These are phyloP conservation scores for Paratinospora sagittata DNA, from an alignment of 164 flowering plant species.

Conservation along the genomic window DNA sequence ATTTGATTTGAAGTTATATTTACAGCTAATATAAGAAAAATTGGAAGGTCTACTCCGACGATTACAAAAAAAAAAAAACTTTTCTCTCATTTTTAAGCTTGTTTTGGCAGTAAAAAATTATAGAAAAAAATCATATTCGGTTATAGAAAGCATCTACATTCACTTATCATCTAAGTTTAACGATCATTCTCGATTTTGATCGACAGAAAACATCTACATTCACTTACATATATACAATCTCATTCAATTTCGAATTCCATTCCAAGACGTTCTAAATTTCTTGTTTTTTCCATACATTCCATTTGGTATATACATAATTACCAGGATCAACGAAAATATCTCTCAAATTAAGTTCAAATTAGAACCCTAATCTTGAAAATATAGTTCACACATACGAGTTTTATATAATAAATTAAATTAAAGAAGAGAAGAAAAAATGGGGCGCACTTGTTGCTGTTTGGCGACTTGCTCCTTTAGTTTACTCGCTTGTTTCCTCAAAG, in stretches of 20 bases:
- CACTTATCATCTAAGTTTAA: no score
- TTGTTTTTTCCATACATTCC: neutral
- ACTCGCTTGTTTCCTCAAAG: slow-evolving; percentile 75
- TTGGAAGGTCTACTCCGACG: no score
- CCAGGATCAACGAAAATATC: neutral
- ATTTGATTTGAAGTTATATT: no score
- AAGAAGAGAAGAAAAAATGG: neutral
- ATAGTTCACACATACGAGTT: neutral
- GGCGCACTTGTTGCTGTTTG: slow-evolving; percentile 67
- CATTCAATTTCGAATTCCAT: neutral
- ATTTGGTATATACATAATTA: neutral
- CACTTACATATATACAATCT: neutral
- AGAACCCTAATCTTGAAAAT: neutral
- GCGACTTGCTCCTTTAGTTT: slow-evolving; percentile 82
- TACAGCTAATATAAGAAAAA: no score
- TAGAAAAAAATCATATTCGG: no score
- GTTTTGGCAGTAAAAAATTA: no score
- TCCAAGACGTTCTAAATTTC: neutral
- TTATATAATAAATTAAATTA: neutral
- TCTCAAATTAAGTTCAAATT: neutral
- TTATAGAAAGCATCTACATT: no score
- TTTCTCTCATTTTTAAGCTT: no score
- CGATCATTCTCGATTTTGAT: no score
- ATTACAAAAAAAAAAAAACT: no score
- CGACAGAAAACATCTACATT: neutral